Evolutionary conservation across 495 filamentous ascomycete genomes (phyloP).

Genomic region (Ascodesmis nigricans): DNA sequence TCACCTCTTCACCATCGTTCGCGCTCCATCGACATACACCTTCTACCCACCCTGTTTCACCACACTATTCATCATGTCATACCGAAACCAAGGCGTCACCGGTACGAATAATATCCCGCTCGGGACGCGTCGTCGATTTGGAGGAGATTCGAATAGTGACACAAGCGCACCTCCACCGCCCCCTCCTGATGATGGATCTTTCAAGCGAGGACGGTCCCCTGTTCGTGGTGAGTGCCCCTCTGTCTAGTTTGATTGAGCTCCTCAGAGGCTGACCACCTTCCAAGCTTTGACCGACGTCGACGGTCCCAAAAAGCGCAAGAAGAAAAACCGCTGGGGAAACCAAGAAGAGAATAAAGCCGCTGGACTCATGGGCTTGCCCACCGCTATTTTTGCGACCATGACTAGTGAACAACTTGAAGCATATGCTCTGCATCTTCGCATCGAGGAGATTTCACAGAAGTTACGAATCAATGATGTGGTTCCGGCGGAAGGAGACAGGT

Average conservation of each 20-base stretch:
- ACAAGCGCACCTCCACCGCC: constrained; percentile 14
- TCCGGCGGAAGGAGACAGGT: constrained; percentile 22
- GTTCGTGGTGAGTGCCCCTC: constrained; percentile 16
- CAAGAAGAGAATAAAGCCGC: constrained; percentile 95
- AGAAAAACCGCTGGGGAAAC: constrained; percentile 96
- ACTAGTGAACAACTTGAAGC: constrained; percentile 23
- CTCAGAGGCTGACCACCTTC: not conserved
- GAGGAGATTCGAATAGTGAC: constrained; percentile 33
- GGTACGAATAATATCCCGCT: constrained; percentile 97
- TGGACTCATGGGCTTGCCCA: constrained; percentile 55
- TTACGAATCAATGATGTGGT: constrained; percentile 21
- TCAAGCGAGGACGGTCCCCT: constrained; percentile 20
- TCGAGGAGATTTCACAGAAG: constrained; percentile 24
- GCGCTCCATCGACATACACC: too few species aligned
- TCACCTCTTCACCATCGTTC: too few species aligned
- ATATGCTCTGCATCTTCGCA: constrained; percentile 22
- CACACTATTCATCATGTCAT: constrained; percentile 17
- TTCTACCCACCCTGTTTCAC: too few species aligned
- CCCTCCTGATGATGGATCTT: constrained; percentile 7
- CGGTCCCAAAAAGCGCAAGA: constrained; percentile 46
- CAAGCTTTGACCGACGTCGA: constrained; percentile 16
- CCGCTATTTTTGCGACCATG: constrained; percentile 22
- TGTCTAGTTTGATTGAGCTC: not conserved
- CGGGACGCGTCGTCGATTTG: constrained; percentile 68
- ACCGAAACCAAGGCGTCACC: constrained; percentile 46